Percentiles rank a stretch among this genome's conserved stretches.
Conservation (phyloP, 2,329 filamentous ascomycete genomes). For the Apiospora koreana region DNA sequence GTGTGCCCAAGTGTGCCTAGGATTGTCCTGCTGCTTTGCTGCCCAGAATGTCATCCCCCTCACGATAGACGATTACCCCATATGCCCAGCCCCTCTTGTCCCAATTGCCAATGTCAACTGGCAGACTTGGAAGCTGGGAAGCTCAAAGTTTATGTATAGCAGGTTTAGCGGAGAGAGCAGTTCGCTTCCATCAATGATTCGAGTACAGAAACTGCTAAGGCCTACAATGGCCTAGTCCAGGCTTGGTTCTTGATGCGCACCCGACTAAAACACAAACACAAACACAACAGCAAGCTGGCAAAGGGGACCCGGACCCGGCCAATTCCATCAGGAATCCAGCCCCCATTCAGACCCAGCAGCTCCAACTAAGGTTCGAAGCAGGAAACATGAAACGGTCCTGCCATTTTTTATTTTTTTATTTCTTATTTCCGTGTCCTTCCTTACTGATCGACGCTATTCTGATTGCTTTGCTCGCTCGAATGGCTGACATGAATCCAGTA, state of each 20-base stretch:
- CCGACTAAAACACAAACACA: no score
- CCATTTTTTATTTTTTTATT: background rate
- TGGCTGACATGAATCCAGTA: no score
- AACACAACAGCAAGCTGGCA: no score
- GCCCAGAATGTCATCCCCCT: no score
- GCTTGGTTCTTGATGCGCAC: no score
- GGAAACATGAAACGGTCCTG: slow-evolving; percentile 6
- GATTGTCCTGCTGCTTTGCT: no score
- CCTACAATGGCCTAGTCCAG: no score
- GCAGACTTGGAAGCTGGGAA: background rate
- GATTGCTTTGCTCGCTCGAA: background rate
- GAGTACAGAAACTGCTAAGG: no score
- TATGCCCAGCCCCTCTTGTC: background rate
- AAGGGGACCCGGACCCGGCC: no score
- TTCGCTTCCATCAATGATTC: no score
- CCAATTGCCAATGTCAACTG: background rate
- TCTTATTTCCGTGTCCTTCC: background rate
- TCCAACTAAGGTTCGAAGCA: background rate
- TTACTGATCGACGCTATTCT: background rate
- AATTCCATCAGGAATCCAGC: background rate
- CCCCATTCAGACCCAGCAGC: background rate
- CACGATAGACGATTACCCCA: slow-evolving; percentile 1
- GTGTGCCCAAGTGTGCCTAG: background rate
- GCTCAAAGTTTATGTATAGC: no score
- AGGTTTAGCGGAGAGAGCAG: no score